Evolutionary conservation across 257 asterid species (phyloP), one percentile per base, ranked within the genome.

Genomic region (Solanum megistacrolobum): DNA sequence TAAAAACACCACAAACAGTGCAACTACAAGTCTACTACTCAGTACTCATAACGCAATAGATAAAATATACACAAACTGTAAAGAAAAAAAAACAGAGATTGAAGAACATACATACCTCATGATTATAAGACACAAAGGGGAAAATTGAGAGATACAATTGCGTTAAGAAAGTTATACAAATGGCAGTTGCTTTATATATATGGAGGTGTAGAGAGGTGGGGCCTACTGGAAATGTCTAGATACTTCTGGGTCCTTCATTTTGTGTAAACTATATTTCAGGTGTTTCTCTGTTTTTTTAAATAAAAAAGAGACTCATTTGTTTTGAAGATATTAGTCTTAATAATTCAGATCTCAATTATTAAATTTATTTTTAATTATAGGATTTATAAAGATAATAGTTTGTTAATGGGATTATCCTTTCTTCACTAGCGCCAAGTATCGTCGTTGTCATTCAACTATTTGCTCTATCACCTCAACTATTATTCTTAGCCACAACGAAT

Each of bases 161-260:
- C 38, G n/a, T 14, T 7, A 78, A 25, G 25, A 25, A 39, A n/a
- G 12, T 14, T 3, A 4, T 71, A 14, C 14, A 14, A 43, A 79
- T 16, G 85, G 38, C 16, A 43, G 65, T 43, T 43, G 9, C 6
- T 38, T 25, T 5, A 1, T 18, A 14, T 60, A 32, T 43, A 12
- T 25, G 7, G 38, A 5, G 27, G 3, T 32, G 27, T 58, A 31
- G n/a, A 31, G 31, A 68, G 66, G 43, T 21, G 16, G 43, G 55
- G 76, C 83, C 43, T 83, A 58, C 89, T 83, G 87, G 94, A 91
- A 90, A 79, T 38, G 83, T 92, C 93, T 82, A 89, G 94, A 92
- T 79, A 71, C 92, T 90, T 90, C 93, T 81, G 8, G 18, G 18
- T 5, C 73, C 34, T 65, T 10, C 29, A 62, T 62, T 23, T 62